Base-by-base conservation (phyloP, 441 rosid genomes). In the Brassica balearica region DNA sequence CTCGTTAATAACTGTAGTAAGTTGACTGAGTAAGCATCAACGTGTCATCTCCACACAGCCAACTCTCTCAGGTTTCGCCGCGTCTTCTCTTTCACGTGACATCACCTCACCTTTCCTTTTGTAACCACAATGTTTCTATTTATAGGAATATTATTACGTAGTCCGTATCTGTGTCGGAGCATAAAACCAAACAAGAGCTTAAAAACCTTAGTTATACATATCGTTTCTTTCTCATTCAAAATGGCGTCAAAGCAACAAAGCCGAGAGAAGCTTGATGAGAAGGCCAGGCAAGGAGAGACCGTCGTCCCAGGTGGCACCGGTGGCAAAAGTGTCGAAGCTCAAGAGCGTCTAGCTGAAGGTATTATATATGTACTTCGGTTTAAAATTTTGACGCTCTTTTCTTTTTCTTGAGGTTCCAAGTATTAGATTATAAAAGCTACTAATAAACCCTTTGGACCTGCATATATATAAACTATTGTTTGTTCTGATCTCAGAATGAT, bases 301-400 rank as follows among this genome's bases (percentile, higher is more conserved):
- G 83, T 85, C 36, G 82, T 82, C 19, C 83, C 81, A 63, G 83
- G 88, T 43, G 88, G 90, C n/a, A 87, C 86, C 4, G 82, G 86
- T 1, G 90, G 90, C 72, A 84, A 83, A 51, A 84, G 85, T 77
- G 78, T 87, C 19, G 85, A 85, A 80, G 87, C 88, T 65, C 88
- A 80, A 62, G 86, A 85, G 76, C 87, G 78, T 71, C 85, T 84
- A 2, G 88, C 86, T 15, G 87, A 84, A 73, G 88, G 90, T 79
- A 73, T 9, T 34, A 8, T 56, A 29, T 29, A 29, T 9, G 14
- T 2, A 15, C 20, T n/a, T 41, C 4, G 1, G 25, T 4, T 2
- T 12, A 61, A 41, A 23, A 55, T 4, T 59, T 19, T 36, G 25
- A 5, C 4, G 34, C 34, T 29, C 34, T 29, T 5, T 29, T 29